Evolutionary conservation across 129 eudicot species (phyloP).

Genomic region (Centrapalus pauciflorus): DNA sequence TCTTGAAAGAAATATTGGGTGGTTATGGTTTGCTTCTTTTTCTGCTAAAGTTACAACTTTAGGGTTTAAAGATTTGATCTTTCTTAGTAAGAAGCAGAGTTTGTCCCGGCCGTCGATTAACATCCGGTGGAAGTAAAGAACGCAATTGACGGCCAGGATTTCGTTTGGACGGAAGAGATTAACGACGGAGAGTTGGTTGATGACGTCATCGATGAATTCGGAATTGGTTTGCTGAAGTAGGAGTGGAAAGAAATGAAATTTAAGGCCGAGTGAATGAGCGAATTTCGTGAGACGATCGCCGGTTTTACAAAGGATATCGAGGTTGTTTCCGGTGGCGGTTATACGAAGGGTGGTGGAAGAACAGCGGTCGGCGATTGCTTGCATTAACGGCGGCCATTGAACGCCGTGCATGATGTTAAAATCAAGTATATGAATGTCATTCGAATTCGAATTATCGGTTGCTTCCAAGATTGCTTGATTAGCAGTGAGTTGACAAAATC

Average conservation of each 20-base stretch:
- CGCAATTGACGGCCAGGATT: conserved; percentile 76
- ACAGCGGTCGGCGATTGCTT: conserved; percentile 54
- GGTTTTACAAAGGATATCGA: conserved; percentile 44
- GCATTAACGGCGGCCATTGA: conserved; percentile 97
- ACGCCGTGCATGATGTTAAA: conserved; percentile 91
- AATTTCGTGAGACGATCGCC: conserved; percentile 72
- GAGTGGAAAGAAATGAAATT: conserved; percentile 60
- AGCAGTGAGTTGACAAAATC: conserved; percentile 87
- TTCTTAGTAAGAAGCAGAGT: conserved; percentile 35
- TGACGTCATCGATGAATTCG: conserved; percentile 28
- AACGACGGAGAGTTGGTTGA: conserved; percentile 30
- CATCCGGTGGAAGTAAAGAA: conserved; percentile 61
- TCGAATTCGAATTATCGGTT: conserved; percentile 12
- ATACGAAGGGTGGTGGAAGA: conserved; percentile 63
- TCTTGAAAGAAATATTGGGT: conserved; percentile 45
- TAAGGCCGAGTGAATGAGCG: conserved; percentile 60
- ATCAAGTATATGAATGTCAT: conserved; percentile 65
- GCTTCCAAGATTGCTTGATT: conserved; percentile 93
- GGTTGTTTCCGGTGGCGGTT: conserved; percentile 64
- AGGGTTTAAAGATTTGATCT: conserved; percentile 59
- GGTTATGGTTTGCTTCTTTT: conserved; percentile 60
- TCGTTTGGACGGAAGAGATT: conserved; percentile 36
- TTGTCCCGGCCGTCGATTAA: conserved; percentile 42
- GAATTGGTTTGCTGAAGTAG: conserved; percentile 25
- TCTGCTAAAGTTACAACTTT: conserved; percentile 60